These are phyloP conservation scores for Eremomyces bilateralis DNA, from an alignment of 495 filamentous ascomycete species.

Conservation along the genomic window DNA sequence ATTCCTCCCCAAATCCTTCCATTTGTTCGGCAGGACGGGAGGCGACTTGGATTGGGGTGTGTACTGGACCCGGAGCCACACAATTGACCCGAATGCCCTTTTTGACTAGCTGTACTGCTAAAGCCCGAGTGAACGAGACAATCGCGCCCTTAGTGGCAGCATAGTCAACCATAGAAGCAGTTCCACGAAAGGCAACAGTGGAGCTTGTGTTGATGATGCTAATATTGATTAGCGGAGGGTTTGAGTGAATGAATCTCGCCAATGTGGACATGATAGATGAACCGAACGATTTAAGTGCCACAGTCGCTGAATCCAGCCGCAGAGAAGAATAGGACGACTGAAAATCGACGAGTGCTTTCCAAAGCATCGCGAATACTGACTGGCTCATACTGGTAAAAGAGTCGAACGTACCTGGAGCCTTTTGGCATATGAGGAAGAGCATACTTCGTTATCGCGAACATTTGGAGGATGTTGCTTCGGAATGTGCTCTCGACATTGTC, in stretches of 20 bases:
- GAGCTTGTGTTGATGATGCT: slow-evolving; percentile 41
- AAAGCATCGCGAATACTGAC: too few relatives aligned
- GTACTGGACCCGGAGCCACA: slow-evolving; percentile 35
- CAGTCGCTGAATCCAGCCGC: too few relatives aligned
- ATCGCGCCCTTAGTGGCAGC: slow-evolving; percentile 41
- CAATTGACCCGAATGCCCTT: slow-evolving; percentile 43
- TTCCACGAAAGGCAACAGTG: slow-evolving; percentile 32
- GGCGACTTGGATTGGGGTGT: slow-evolving; percentile 36
- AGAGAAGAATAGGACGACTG: too few relatives aligned
- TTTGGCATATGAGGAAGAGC: slow-evolving; percentile 32
- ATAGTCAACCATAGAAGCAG: slow-evolving; percentile 33
- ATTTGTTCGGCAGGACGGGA: slow-evolving; percentile 29
- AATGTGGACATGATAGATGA: too few relatives aligned
- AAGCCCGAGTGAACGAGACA: slow-evolving; percentile 32
- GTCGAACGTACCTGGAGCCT: slow-evolving; percentile 28
- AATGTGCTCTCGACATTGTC: slow-evolving; percentile 30
- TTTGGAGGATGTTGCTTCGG: slow-evolving; percentile 35
- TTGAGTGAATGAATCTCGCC: too few relatives aligned
- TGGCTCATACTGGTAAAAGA: too few relatives aligned
- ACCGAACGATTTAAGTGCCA: too few relatives aligned
- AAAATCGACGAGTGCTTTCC: too few relatives aligned
- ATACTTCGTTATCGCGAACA: slow-evolving; percentile 41
- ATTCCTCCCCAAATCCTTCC: slow-evolving; percentile 26
- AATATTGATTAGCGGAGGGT: slow-evolving; percentile 3
- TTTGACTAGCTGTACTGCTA: slow-evolving; percentile 30